Conservation (phyloP, 257 asterid species). For the Apocynum venetum region DNA sequence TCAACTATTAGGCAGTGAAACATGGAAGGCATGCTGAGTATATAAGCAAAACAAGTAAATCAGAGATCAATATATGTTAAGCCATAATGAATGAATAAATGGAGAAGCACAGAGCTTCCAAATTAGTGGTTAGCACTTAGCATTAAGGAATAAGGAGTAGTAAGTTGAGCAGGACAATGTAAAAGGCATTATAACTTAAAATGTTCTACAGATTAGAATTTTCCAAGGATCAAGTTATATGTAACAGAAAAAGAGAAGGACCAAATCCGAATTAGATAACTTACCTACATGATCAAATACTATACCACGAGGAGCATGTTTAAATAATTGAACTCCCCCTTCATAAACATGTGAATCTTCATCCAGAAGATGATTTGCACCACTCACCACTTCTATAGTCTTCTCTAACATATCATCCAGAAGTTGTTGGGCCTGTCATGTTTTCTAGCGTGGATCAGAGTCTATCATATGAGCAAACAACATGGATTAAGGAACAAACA, state of each 20-base stretch:
- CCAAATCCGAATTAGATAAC: constrained; percentile 1
- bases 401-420: constrained; percentile 56
- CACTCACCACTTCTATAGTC: constrained; percentile 49
- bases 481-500: background rate
- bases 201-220: background rate
- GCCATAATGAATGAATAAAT: background rate
- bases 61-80: background rate
- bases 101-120: background rate
- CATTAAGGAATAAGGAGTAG: background rate
- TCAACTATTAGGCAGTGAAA: constrained; percentile 1
- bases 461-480: background rate
- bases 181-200: background rate
- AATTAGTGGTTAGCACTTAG: background rate
- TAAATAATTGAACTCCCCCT: constrained; percentile 74
- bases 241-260: background rate
- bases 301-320: constrained; percentile 69
- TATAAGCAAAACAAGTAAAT: background rate
- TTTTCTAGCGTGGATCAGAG: constrained; percentile 5
- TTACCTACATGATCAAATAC: constrained; percentile 57
- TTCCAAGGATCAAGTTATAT: too few species aligned
- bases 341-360: constrained; percentile 36
- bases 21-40: background rate
- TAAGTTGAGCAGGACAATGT: background rate
- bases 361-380: constrained; percentile 18
- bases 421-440: constrained; percentile 55